Evolutionary conservation across 345 rosid genomes (phyloP), one percentile per base, ranked within the genome.

Genomic region (Hibiscus mutabilis): DNA sequence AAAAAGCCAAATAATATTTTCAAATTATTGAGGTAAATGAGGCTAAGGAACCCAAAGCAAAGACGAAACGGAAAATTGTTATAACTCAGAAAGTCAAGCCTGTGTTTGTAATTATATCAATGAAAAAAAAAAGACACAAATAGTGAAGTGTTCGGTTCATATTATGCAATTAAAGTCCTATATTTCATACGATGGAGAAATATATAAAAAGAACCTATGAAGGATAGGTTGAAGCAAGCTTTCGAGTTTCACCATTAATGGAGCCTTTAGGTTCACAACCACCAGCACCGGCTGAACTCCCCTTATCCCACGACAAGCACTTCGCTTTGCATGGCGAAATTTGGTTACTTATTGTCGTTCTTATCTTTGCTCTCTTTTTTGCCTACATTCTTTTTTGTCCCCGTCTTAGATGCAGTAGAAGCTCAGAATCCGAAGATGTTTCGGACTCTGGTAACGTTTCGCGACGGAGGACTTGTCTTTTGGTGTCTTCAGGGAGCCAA

Each of bases 301-400:
- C 19, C 1, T 27, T 60, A 10, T 60, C 74, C 2, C 16, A 31
- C 11, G 74, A 71, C 46, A 71, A 6, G n/a, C 66, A 46, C 25
- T 71, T 59, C 15, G 67, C 67, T 71, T 61, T 71, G 46, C 66
- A 71, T 60, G 74, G 74, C 18, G 18, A 59, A 46, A 60, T 71
- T 29, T 21, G 40, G 74, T 12, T 71, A 31, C 19, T 71, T 12
- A 40, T 46, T 0, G 2, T 46, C 5, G 22, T 71, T 13, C 14
- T 71, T 18, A 0, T n/a, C 4, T 71, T 71, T 6, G 40, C 14
- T 27, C 13, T 71, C 44, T 71, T 60, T 8, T 64, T 71, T 27
- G 46, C 24, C 1, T 60, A 46, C 3, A 46, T 71, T 33, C 40
- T 71, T 18, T 29, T 71, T 18, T 4, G 14, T 14, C 67, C 67